Evolutionary conservation across 2,329 filamentous ascomycete species (phyloP).

Genomic region (Penicillium sp.): DNA sequence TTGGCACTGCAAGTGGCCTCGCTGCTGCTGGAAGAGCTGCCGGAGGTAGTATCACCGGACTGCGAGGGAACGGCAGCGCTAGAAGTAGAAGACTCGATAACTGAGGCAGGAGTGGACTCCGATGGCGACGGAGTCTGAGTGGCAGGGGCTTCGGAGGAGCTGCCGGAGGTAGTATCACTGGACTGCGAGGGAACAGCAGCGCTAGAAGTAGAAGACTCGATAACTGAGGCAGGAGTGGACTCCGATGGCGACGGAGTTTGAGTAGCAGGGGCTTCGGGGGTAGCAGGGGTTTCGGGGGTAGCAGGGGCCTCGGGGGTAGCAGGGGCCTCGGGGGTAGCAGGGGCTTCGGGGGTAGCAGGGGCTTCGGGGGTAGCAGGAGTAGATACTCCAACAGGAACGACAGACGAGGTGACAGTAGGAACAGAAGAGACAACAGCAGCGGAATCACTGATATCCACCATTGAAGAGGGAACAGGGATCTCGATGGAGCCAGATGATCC

Average conservation of each 20-base stretch:
- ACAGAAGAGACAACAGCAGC: conserved; percentile 1
- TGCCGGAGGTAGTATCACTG: conserved; percentile 4
- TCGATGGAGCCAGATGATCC: conserved; percentile 5
- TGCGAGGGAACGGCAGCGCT: conserved; percentile 1
- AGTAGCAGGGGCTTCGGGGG: conserved; percentile 2
- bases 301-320: too few relatives aligned
- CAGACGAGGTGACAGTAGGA: conserved; percentile 2
- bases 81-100: conserved; percentile 9
- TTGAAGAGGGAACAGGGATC: not conserved
- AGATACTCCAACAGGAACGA: conserved; percentile 1
- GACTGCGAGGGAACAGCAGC: not conserved
- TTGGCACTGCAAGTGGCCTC: conserved; percentile 22
- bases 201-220: conserved; percentile 8
- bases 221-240: conserved; percentile 4
- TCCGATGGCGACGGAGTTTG: conserved; percentile 1
- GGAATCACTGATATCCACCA: conserved; percentile 3
- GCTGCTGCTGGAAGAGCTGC: conserved; percentile 10
- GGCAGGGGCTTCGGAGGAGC: conserved; percentile 6
- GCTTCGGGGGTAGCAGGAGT: conserved; percentile 8
- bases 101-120: conserved; percentile 1
- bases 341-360: too few relatives aligned
- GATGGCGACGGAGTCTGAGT: conserved; percentile 2
- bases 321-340: too few relatives aligned
- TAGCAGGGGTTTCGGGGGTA: conserved; percentile 10
- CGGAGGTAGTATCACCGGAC: conserved; percentile 4